Evolutionary conservation across 2,329 filamentous ascomycete genomes (phyloP), one percentile per base, ranked within the genome.

Genomic region (Fonsecaea nubica): DNA sequence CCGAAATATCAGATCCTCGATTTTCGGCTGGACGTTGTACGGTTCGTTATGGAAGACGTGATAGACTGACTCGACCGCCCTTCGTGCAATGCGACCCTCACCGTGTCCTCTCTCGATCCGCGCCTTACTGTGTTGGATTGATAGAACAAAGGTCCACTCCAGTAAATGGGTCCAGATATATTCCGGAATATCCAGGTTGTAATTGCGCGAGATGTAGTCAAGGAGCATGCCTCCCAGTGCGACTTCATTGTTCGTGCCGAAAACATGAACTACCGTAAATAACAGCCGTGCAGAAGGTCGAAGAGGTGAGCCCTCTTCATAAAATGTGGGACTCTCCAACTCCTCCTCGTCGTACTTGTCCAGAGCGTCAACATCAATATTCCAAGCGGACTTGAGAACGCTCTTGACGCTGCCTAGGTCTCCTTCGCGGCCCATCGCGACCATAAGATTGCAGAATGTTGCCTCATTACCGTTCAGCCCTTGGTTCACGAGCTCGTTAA

Each of bases 131-230:
- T 56, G 77, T 74, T 80, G 68, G 75, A 79, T 75, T 2, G 83
- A 80, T 48, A 88, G 81, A 9, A 91, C 80, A 72, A 87, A 89
- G 0, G 89, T 84, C 85, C 90, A 91, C 67, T 87, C 82, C 15
- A 93, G 80, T 2, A 94, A 77, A 62, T 89, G 85, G 7, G 83
- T 81, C 91, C 92, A 94, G 18, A 87, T 82, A 4, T 81, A 74
- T 6, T 75, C 72, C 0, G 86, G 78, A 42, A 94, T 86, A 0
- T 79, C 68, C 30, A 94, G 78, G 1, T 79, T 69, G 76, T 90
- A 91, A 6, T 80, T 80, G 1, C 78, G 78, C 0, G 90, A 89
- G 56, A 93, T 76, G 71, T 86, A 86, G 66, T 90, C 84, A 12
- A 93, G 78, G 0, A 90, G 73, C 48, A 85, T 82, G 32, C 89